Base-by-base conservation (phyloP, 202 grass and related monocot species). In the Digitaria exilis region DNA sequence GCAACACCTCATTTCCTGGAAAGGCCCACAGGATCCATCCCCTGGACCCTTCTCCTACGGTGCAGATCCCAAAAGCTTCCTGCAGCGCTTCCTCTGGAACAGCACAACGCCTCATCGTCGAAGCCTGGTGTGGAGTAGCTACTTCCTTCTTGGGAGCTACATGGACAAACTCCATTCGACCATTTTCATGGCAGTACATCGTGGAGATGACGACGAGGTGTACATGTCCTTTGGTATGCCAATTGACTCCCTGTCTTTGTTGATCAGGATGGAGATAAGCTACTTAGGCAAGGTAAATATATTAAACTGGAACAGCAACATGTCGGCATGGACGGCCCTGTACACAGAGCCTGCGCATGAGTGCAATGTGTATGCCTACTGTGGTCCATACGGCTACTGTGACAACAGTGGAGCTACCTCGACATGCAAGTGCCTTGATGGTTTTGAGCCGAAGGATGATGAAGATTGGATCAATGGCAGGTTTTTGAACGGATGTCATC, bases 71-170 rank as follows among this genome's bases (percentile, higher is more conserved):
- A 57, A 71, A 43, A 80, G 37, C 35, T 83, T 82, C 3, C 79
- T 88, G 1, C 83, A 96, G 60, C 86, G 76, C 29, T 83, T 93
- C 62, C 26, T 89, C 35, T 64, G 86, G 58, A 83, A 91, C 10
- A 43, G 65, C 19, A 87, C 65, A 1, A 56, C 42, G 59, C 86
- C 62, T 1, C 31, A 83, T 32, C 90, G 86, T 44, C 87, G 90
- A 75, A 87, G 85, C 72, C 79, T 71, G 0, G 85, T 87, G 22
- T 87, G 78, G 85, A 76, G 10, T 13, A 54, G 43, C 80, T 46
- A 70, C 63, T 70, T 77, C 76, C 82, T 54, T 51, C 67, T 28
- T 61, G 93, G 86, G 77, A 57, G 11, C 17, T 87, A 82, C 85
- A 76, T 50, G 42, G 63, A 72, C 11, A 82, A 24, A 24, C 30